These are phyloP conservation scores for Rhododendron molle DNA, from an alignment of 148 eudicot genomes.

Conservation along the genomic window DNA sequence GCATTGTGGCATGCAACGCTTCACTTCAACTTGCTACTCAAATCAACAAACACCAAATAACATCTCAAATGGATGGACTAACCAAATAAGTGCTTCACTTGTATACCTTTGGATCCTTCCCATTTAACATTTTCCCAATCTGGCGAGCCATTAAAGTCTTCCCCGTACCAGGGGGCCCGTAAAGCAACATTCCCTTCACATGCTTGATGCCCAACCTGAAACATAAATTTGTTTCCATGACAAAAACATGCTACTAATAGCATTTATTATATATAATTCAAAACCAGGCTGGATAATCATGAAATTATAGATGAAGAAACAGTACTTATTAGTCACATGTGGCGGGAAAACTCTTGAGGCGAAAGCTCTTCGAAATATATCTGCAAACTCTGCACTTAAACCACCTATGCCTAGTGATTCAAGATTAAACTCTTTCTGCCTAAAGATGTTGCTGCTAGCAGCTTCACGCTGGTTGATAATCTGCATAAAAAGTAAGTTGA, in stretches of 20 bases:
- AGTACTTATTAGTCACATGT: conserved; percentile 89
- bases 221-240: conserved; percentile 2
- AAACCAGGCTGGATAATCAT: background rate
- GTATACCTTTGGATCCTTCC: conserved; percentile 90
- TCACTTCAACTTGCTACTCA: background rate
- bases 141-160: conserved; percentile 99
- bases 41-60: background rate
- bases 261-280: background rate
- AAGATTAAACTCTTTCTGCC: conserved; percentile 90
- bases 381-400: conserved; percentile 88
- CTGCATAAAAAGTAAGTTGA: conserved; percentile 30
- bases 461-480: conserved; percentile 89
- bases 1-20: background rate
- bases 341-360: conserved; percentile 98
- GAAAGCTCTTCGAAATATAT: conserved; percentile 97
- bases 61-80: background rate
- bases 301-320: conserved; percentile 8
- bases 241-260: background rate
- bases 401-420: conserved; percentile 93
- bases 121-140: conserved; percentile 94
- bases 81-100: background rate
- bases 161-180: conserved; percentile 99
- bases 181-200: conserved; percentile 98
- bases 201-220: conserved; percentile 90
- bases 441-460: conserved; percentile 90